Base-by-base conservation (phyloP, 164 flowering plant genomes). In the Euptelea pleiosperma region DNA sequence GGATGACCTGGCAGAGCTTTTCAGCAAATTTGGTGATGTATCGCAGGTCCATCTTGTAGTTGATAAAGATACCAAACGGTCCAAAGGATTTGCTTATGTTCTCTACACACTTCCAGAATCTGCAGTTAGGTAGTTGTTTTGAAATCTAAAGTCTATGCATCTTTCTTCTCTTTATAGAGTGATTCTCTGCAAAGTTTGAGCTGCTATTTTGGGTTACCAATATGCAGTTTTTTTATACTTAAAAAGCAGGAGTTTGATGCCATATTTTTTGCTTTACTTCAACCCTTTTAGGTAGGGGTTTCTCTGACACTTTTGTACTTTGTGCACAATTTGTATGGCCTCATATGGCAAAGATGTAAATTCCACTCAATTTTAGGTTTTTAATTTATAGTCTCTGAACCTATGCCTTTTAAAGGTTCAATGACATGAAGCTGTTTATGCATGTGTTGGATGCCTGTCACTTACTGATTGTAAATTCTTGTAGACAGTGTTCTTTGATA, bases 51-150 rank as follows among this genome's bases (percentile, higher is more conserved):
- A 93, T 76, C 57, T 93, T 66, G 87, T 93, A 42, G 68, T 82
- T 52, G 93, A 90, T 68, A 93, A 82, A 74, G 83, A 82, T 26
- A 93, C 95, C 8, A 93, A 74, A 63, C 81, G 79, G 33, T 93
- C 97, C 10, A 93, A 82, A 61, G 99, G 99, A 58, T 39, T 73
- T 66, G 99, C 87, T 40, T 93, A 83, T 64, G 70, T 93, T 75
- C 83, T 66, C 28, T 93, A 73, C 61, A n/a, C 71, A 21, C 44
- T 74, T 71, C 91, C 95, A 42, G 96, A 86, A 70, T 82, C 75
- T 73, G 95, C 97, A 36, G 64, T 63, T 16, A 86, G 96, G 99
- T 93, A 74, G n/a, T 40, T 46, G 11, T 36, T 57, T 55, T 55
- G 30, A 21, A 12, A 21, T 24, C 26, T 42, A 41, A 57, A 28